Base-by-base conservation (phyloP, 176 grass and related monocot species). In the sorghum (Sorghum bicolor) region DNA sequence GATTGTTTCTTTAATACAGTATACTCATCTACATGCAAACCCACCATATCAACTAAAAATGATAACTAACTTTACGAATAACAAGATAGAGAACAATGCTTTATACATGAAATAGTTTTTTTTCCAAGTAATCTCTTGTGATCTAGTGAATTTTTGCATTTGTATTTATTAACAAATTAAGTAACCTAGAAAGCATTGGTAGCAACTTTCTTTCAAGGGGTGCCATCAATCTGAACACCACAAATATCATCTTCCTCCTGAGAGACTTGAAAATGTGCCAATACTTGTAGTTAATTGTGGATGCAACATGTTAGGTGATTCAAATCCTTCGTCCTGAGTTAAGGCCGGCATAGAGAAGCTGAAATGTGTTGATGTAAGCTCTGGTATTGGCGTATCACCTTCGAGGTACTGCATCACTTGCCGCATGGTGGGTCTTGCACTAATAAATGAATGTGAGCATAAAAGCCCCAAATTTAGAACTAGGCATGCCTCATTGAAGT, bases 391-490 rank as follows among this genome's bases (percentile, higher is more conserved):
- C n/a, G 34, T 19, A 19, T 82, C 22, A 13, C 79, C 74, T 12
- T 91, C 55, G 14, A 91, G 52, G 67, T 82, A 88, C n/a, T 69
- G 78, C 77, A 88, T 81, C 4, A 85, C 86, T 78, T 74, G 86
- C 14, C 78, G 53, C 82, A 91, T 88, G 60, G 72, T 85, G 10
- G 89, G 89, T 22, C 89, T 84, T 20, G 58, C 66, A 19, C 43
- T 61, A 1, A 72, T 14, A 60, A 85, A 71, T 64, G 89, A 73
- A 13, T 91, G 65, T 25, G 75, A 78, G 38, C 83, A 85, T 26
- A 85, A 3, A 12, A 85, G 75, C 19, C 75, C 83, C 24, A 85
- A 50, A 14, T 85, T 85, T 8, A 71, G 75, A 2, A 33, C 37
- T 10, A 85, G 8, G 15, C 26, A 79, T 17, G 20, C 48, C 66